Conservation (phyloP, 352 stramenopile species). For the Plasmopara muralis region DNA sequence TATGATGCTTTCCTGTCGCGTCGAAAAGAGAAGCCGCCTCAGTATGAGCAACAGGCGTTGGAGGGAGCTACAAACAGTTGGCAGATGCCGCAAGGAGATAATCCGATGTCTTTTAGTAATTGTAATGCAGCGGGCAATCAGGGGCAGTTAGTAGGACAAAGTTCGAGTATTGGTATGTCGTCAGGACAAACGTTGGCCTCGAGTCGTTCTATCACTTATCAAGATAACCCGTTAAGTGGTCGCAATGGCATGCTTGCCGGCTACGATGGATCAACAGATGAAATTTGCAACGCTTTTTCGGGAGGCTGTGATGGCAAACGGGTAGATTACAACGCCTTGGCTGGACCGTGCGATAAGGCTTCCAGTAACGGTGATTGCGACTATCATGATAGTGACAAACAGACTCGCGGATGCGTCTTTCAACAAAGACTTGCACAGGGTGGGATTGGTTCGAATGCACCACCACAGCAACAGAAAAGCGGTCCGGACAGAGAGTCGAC, state of each 20-base stretch:
- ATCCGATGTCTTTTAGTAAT: slow-evolving; percentile 15
- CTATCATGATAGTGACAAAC: slow-evolving; percentile 23
- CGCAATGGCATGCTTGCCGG: slow-evolving; percentile 8
- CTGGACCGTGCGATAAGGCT: slow-evolving; percentile 15
- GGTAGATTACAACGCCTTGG: slow-evolving; percentile 10
- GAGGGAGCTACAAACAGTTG: slow-evolving; percentile 18
- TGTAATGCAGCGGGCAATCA: slow-evolving; percentile 14
- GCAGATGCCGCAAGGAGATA: slow-evolving; percentile 21
- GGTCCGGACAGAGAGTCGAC: slow-evolving; percentile 53
- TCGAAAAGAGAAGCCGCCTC: slow-evolving; percentile 29
- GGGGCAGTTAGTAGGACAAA: slow-evolving; percentile 16
- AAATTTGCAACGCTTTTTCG: slow-evolving; percentile 10
- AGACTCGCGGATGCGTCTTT: slow-evolving; percentile 20
- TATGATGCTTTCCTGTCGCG: slow-evolving; percentile 61
- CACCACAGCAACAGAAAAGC: slow-evolving; percentile 13
- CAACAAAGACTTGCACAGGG: slow-evolving; percentile 16
- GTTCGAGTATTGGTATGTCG: slow-evolving; percentile 28
- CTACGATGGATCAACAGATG: not conserved
- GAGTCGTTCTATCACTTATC: slow-evolving; percentile 47
- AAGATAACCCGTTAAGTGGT: slow-evolving; percentile 33
- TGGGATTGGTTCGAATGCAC: slow-evolving; percentile 18
- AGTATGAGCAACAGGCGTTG: slow-evolving; percentile 11
- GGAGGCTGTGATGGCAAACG: slow-evolving; percentile 11
- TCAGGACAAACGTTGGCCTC: slow-evolving; percentile 34
- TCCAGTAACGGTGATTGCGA: slow-evolving; percentile 16